Evolutionary conservation across 495 filamentous ascomycete genomes (phyloP).

Genomic region (Diplogelasinospora grovesii): DNA sequence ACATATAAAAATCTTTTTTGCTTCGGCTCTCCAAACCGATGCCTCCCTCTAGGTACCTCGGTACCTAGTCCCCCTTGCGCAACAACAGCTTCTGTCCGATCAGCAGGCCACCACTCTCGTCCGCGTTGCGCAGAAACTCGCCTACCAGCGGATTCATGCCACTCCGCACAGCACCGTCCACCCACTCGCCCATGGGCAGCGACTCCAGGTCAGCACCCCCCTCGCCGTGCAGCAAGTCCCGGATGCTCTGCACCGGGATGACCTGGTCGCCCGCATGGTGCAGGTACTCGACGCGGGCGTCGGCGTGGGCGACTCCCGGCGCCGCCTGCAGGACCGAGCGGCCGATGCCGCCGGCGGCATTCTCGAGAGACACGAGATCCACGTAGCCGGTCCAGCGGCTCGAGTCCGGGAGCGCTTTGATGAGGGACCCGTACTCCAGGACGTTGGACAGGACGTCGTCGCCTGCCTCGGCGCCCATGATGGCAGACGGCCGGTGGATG

Average conservation of each 20-base stretch:
- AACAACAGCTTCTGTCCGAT: neutral
- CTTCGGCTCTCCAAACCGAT: no score
- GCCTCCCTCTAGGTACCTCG: no score
- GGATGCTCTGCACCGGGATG: neutral
- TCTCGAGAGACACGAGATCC: neutral
- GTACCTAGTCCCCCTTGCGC: no score
- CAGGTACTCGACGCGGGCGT: no score
- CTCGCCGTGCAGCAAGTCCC: neutral
- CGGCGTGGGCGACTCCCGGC: no score
- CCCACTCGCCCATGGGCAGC: conserved; percentile 3
- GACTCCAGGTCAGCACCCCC: neutral
- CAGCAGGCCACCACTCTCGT: conserved; percentile 1
- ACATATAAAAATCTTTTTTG: no score
- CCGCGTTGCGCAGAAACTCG: conserved; percentile 2
- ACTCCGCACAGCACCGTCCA: neutral
- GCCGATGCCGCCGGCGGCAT: neutral
- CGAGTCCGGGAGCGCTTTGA: neutral
- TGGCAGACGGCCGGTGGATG: conserved; percentile 38
- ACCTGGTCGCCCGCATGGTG: no score
- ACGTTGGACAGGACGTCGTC: neutral
- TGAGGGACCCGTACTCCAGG: neutral
- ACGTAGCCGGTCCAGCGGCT: neutral
- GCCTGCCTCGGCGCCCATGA: conserved; percentile 11
- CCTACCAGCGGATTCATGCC: conserved; percentile 6
- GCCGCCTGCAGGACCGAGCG: no score